These are phyloP conservation scores for Brassica napus DNA, from an alignment of 345 rosid species.

Conservation along the genomic window DNA sequence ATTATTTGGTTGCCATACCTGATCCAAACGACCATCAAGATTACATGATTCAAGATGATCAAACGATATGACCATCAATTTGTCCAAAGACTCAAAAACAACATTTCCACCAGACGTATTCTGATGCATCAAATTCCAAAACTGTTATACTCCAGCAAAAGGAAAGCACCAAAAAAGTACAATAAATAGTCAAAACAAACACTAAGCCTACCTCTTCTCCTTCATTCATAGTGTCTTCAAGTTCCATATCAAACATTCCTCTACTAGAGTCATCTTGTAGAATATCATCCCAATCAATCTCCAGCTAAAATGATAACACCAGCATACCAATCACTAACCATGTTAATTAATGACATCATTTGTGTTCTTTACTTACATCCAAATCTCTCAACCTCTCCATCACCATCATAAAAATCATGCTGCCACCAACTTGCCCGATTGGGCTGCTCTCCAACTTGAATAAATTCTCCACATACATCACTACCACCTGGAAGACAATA, in stretches of 20 bases:
- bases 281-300: conserved; percentile 81
- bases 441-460: conserved; percentile 70
- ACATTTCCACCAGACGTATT: conserved; percentile 47
- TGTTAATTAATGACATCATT: background rate
- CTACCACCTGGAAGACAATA: conserved; percentile 38
- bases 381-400: conserved; percentile 78
- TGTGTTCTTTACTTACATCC: conserved; percentile 62
- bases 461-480: conserved; percentile 74
- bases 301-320: conserved; percentile 45
- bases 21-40: background rate
- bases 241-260: conserved; percentile 84
- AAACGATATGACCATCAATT: conserved; percentile 66
- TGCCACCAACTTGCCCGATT: conserved; percentile 70
- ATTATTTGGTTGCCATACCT: background rate
- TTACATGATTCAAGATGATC: conserved; percentile 79
- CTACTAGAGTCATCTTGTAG: conserved; percentile 63
- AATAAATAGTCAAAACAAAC: background rate
- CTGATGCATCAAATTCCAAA: conserved; percentile 15
- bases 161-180: background rate
- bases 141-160: background rate
- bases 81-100: conserved; percentile 53
- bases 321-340: conserved; percentile 10
- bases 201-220: conserved; percentile 52
- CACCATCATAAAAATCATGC: conserved; percentile 64
- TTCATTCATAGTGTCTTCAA: conserved; percentile 48